Evolutionary conservation across 495 filamentous ascomycete species (phyloP), one percentile per base, ranked within the genome.

Genomic region (Parachaetomium inaequale): DNA sequence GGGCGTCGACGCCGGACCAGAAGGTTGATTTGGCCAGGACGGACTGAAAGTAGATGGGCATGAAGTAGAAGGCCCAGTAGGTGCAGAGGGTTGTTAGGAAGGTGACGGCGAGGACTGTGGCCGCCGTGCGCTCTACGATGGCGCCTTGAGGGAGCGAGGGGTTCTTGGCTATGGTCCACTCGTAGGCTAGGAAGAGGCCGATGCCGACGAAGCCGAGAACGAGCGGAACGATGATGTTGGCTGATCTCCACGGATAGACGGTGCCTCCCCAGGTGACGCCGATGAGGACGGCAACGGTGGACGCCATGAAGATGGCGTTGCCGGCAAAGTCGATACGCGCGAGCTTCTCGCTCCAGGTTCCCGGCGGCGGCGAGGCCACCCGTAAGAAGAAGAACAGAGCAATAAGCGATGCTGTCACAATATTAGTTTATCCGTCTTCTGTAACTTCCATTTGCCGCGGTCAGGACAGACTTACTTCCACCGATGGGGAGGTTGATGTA

Each of bases 1-100:
- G 63, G 25, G 78, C 50, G 10, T 71, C 19, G 2, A 82, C 67
- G 1, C 79, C 81, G 0, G 79, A 73, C n/a, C n/a, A n/a, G n/a
- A n/a, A n/a, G n/a, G n/a, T n/a, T n/a, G n/a, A n/a, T n/a, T n/a
- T n/a, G n/a, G n/a, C n/a, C n/a, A n/a, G n/a, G n/a, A n/a, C n/a
- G n/a, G n/a, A n/a, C n/a, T n/a, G n/a, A n/a, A n/a, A n/a, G n/a
- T n/a, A n/a, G n/a, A n/a, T n/a, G n/a, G n/a, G n/a, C n/a, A n/a
- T n/a, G n/a, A n/a, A n/a, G n/a, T n/a, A n/a, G n/a, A n/a, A n/a
- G n/a, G n/a, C n/a, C n/a, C n/a, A n/a, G n/a, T n/a, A n/a, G n/a
- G n/a, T n/a, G n/a, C n/a, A n/a, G n/a, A n/a, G n/a, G n/a, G n/a
- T n/a, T n/a, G n/a, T n/a, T n/a, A n/a, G n/a, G n/a, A n/a, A n/a